Evolutionary conservation across 192 early-diverging fungal genomes (phyloP).

Genomic region (Dispira parvispora): DNA sequence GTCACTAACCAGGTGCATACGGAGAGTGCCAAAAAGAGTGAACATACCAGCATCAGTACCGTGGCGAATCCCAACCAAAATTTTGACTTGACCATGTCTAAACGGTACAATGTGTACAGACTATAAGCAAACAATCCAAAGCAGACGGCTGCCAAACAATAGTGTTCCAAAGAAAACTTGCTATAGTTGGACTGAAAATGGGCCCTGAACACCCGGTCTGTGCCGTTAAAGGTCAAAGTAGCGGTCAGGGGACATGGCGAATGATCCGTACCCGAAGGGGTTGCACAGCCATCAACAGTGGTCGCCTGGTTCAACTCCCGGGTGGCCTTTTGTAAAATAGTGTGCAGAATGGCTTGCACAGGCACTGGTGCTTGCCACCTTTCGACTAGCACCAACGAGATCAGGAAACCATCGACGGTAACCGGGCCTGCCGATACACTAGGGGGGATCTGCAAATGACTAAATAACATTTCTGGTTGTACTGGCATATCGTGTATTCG

Average conservation of each 20-base stretch:
- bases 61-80: slow-evolving; percentile 10
- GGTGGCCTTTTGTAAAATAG: not conserved
- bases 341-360: not conserved
- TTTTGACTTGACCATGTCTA: slow-evolving; percentile 10
- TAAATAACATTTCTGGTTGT: not conserved
- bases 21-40: slow-evolving; percentile 6
- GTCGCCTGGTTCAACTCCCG: not conserved
- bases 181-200: slow-evolving; percentile 9
- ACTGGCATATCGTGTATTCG: not conserved
- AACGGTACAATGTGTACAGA: slow-evolving; percentile 1
- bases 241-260: not conserved
- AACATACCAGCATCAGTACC: slow-evolving; percentile 4
- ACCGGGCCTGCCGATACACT: not conserved
- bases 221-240: not conserved
- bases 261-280: not conserved
- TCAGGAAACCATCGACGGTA: not conserved
- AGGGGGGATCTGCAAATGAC: too few relatives aligned
- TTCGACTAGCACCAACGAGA: not conserved
- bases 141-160: slow-evolving; percentile 1
- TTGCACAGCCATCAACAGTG: not conserved
- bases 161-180: slow-evolving; percentile 7
- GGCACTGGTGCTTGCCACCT: not conserved
- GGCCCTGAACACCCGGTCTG: slow-evolving; percentile 2
- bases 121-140: not conserved
- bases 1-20: slow-evolving; percentile 1